Base-by-base conservation (phyloP, 163 green algal species). In the Chloromonas sp. region DNA sequence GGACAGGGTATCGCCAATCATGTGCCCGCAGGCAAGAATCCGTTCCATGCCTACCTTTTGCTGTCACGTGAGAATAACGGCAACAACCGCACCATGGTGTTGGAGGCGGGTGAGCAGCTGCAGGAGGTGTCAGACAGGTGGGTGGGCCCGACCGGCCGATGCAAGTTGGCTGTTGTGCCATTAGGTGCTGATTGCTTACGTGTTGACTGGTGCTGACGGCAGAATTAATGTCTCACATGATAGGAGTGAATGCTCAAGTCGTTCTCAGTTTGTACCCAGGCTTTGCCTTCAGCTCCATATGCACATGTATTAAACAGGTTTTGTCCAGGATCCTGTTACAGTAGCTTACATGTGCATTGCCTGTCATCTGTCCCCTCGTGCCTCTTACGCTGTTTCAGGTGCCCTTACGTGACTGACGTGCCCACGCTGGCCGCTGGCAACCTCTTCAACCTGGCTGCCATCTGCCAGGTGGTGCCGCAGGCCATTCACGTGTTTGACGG, bases 21-120 rank as follows among this genome's bases (percentile, higher is more conserved):
- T 84, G 81, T 61, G 15, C 61, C 1, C 1, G 81, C n/a, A 61
- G 61, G 61, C 1, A 60, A 1, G 2, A 1, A 5, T 58, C 61
- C 74, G 0, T 84, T 94, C 85, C 94, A 98, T 80, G 89, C 94
- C 0, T 96, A 94, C 85, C 87, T 98, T 71, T 87, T 98, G 78
- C 84, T 98, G 70, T 93, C 88, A 79, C 87, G 93, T 3, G 88
- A 83, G 70, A 62, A 57, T 1, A 77, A 70, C 0, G 66, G 14
- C 11, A 62, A 57, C 3, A 77, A 70, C 0, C 66, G 14, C 11
- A 98, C 94, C 62, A 95, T 95, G 92, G 91, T 98, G 78, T 85
- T 98, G 82, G 89, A 93, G 60, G 93, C 92, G 0, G 92, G 92
- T 0, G 91, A 94, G 0, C 91, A 94, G 79, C 89, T 98, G 71